Percentiles rank a stretch among this genome's conserved stretches.
phyloP scores from a whole-genome alignment of 441 rosid genomes.

The Pelargonium citronellum region DNA sequence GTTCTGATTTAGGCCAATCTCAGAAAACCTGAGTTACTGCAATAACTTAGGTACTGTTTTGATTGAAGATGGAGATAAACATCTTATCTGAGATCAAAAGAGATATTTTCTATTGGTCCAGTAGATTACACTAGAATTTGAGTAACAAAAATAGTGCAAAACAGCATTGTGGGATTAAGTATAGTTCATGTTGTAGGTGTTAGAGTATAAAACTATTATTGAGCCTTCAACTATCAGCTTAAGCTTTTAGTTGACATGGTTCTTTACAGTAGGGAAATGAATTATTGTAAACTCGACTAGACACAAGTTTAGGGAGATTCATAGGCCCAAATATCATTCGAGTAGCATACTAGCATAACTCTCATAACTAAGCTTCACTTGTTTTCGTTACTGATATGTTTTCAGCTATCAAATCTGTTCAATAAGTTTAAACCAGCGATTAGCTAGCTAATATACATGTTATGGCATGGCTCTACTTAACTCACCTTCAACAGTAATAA shows the following conservation, averaged over 20 bases:
- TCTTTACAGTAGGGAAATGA: not conserved
- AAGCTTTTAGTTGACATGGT: no score
- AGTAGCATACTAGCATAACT: not conserved
- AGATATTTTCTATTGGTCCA: constrained; percentile 2
- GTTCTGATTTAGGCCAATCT: not conserved
- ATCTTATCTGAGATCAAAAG: not conserved
- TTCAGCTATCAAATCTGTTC: no score
- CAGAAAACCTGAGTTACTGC: not conserved
- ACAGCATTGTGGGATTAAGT: not conserved
- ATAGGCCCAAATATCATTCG: not conserved
- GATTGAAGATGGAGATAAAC: not conserved
- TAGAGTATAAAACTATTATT: no score
- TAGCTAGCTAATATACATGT: not conserved
- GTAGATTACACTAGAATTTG: not conserved
- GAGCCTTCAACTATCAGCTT: no score
- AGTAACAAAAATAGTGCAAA: not conserved
- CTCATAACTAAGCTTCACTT: not conserved
- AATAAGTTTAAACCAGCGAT: no score
- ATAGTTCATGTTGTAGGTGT: not conserved
- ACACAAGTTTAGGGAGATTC: not conserved
- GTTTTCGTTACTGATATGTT: not conserved
- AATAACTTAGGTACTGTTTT: not conserved
- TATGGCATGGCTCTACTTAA: not conserved
- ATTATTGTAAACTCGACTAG: not conserved
- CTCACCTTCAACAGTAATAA: not conserved